Percentiles rank a stretch among this genome's conserved stretches.
These are phyloP conservation scores for Chaetomium sp. DNA, from an alignment of 2,329 filamentous ascomycete genomes.

Conservation along the genomic window DNA sequence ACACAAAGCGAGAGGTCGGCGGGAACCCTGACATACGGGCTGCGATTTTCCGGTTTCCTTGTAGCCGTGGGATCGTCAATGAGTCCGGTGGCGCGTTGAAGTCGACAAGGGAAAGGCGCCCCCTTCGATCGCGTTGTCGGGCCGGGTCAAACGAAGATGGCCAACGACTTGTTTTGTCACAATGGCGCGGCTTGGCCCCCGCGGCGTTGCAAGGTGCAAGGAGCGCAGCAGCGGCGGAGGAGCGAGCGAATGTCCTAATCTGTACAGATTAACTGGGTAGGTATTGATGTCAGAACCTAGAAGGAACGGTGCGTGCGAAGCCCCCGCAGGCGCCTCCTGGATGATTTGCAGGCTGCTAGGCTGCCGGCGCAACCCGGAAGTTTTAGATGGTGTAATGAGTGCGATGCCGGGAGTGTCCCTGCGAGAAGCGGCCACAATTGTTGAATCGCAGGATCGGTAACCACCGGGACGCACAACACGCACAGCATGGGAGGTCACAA, in stretches of 20 bases:
- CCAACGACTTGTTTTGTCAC: slow-evolving; percentile 15
- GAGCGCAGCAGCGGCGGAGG: slow-evolving; percentile 6
- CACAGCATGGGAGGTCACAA: slow-evolving; percentile 20
- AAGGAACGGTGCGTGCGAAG: slow-evolving; percentile 13
- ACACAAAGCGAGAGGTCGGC: not conserved
- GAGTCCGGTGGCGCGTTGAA: slow-evolving; percentile 15
- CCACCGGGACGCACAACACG: slow-evolving; percentile 9
- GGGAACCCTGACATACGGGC: slow-evolving; percentile 26
- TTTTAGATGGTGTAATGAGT: slow-evolving; percentile 20
- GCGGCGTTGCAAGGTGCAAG: slow-evolving; percentile 12
- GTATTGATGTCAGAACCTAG: slow-evolving; percentile 10
- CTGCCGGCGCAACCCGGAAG: slow-evolving; percentile 10
- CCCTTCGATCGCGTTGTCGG: slow-evolving; percentile 20
- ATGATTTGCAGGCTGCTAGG: slow-evolving; percentile 19
- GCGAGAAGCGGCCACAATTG: slow-evolving; percentile 22
- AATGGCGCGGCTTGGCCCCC: slow-evolving; percentile 17
- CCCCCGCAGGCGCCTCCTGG: slow-evolving; percentile 23
- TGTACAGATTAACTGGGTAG: too few relatives aligned
- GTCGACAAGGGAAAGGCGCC: not conserved
- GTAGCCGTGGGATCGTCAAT: slow-evolving; percentile 22
- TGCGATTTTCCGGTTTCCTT: slow-evolving; percentile 19
- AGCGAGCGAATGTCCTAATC: slow-evolving; percentile 1
- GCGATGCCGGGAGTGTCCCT: slow-evolving; percentile 21
- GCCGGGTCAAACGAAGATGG: slow-evolving; percentile 17
- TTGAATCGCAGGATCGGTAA: slow-evolving; percentile 34